Evolutionary conservation across 345 rosid species (phyloP).

Genomic region (Bretschneidera sinensis): DNA sequence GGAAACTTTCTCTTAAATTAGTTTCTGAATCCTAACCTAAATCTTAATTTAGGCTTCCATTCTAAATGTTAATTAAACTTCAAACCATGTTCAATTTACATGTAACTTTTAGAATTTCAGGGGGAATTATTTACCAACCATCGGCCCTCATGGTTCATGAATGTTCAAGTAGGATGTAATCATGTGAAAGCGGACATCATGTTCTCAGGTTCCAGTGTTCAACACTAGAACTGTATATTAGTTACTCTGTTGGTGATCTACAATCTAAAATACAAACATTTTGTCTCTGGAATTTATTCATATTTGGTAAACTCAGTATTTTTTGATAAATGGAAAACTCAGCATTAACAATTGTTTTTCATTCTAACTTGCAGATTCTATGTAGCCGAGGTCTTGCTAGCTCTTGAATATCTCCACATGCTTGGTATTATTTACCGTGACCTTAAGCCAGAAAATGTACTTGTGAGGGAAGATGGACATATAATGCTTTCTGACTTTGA

Average conservation of each 20-base stretch:
- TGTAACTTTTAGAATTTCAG: not conserved
- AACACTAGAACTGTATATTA: not conserved
- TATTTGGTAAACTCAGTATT: too few relatives aligned
- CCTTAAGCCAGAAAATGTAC: slow-evolving; percentile 78
- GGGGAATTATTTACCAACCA: not conserved
- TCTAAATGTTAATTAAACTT: not conserved
- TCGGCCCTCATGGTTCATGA: not conserved
- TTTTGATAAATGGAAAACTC: too few relatives aligned
- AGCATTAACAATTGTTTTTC: not conserved
- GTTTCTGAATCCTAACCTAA: too few relatives aligned
- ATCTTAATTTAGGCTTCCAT: not conserved
- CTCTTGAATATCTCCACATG: slow-evolving; percentile 74
- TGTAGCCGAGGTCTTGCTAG: slow-evolving; percentile 65
- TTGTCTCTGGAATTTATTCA: not conserved
- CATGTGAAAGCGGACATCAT: not conserved
- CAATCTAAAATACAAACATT: not conserved
- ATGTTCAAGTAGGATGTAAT: not conserved
- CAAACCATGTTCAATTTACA: not conserved
- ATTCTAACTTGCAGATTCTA: slow-evolving; percentile 49
- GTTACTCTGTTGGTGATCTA: not conserved
- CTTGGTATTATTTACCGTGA: slow-evolving; percentile 74
- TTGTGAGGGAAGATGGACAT: slow-evolving; percentile 70
- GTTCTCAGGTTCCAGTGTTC: not conserved
- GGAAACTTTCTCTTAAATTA: not conserved
- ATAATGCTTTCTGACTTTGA: slow-evolving; percentile 85